Evolutionary conservation across 2,329 filamentous ascomycete genomes (phyloP).

Genomic region (Fusarium nelsonii): DNA sequence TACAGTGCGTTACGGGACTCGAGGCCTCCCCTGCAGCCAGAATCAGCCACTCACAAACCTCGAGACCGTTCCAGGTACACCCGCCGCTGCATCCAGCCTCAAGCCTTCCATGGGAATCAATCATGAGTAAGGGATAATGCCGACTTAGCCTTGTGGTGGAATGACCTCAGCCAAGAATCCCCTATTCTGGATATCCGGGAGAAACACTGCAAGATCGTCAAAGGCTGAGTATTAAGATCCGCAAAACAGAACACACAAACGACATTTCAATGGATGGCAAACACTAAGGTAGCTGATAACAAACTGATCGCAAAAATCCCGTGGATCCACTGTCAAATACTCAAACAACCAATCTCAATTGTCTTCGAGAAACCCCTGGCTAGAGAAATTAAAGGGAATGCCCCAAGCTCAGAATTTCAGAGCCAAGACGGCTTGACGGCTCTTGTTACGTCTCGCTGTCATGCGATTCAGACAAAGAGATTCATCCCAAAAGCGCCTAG

Average conservation of each 20-base stretch:
- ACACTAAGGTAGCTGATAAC: not conserved
- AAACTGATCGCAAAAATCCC: conserved; percentile 6
- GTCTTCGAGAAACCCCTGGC: conserved; percentile 1
- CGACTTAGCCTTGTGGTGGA: conserved; percentile 2
- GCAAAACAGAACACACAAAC: not conserved
- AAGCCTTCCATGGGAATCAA: not conserved
- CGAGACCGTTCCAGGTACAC: conserved; percentile 25
- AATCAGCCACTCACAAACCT: conserved; percentile 29
- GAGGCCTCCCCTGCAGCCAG: conserved; percentile 4
- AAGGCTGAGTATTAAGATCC: conserved; percentile 24
- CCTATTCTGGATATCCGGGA: not conserved
- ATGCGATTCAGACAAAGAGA: conserved; percentile 1
- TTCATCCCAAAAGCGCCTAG: conserved; percentile 5
- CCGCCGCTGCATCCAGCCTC: conserved; percentile 1
- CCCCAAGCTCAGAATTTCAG: conserved; percentile 18
- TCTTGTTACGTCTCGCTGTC: not conserved
- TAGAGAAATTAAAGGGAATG: conserved; percentile 36
- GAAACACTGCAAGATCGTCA: not conserved
- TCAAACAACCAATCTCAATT: not conserved
- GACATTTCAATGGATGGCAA: conserved; percentile 14
- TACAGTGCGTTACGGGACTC: not conserved
- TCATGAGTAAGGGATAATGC: conserved; percentile 1
- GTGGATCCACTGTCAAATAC: conserved; percentile 3
- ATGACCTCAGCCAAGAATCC: conserved; percentile 19
- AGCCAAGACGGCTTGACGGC: conserved; percentile 37